A percentile compares a stretch with the other conserved stretches of the same genome.
These are phyloP conservation scores for Pythium scleroteichum DNA, from an alignment of 352 stramenopile genomes.

Conservation along the genomic window DNA sequence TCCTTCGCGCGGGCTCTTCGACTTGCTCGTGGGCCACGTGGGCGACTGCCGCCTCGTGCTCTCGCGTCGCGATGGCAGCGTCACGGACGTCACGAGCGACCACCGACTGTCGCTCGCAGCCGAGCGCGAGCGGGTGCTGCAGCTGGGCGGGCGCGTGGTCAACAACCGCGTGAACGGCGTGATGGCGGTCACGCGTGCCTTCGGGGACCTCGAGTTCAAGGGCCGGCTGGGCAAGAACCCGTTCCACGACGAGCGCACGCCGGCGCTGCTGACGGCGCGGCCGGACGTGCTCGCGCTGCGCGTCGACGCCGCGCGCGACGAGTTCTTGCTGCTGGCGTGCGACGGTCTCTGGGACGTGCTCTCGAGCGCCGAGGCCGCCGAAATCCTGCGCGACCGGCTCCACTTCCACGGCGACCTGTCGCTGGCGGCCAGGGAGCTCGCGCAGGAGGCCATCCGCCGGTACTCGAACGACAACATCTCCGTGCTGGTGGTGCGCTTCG, in stretches of 20 bases:
- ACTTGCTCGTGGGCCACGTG: slow-evolving; percentile 55
- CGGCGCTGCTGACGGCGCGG: slow-evolving; percentile 48
- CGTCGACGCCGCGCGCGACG: slow-evolving; percentile 40
- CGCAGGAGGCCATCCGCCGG: slow-evolving; percentile 65
- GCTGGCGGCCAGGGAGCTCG: slow-evolving; percentile 66
- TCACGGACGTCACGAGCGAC: slow-evolving; percentile 51
- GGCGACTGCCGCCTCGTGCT: slow-evolving; percentile 79
- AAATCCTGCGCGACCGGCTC: slow-evolving; percentile 55
- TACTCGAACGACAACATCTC: slow-evolving; percentile 86
- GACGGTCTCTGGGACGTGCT: slow-evolving; percentile 87
- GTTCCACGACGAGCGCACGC: slow-evolving; percentile 56
- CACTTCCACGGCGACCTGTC: slow-evolving; percentile 53
- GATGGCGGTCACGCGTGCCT: slow-evolving; percentile 83
- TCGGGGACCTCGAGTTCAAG: slow-evolving; percentile 87
- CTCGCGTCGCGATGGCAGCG: slow-evolving; percentile 37
- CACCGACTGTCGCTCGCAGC: slow-evolving; percentile 52
- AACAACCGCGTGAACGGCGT: slow-evolving; percentile 86
- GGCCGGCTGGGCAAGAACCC: slow-evolving; percentile 36
- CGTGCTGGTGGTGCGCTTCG: slow-evolving; percentile 40
- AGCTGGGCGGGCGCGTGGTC: slow-evolving; percentile 60
- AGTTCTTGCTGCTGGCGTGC: slow-evolving; percentile 77
- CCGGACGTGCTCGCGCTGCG: slow-evolving; percentile 52
- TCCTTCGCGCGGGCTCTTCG: neutral
- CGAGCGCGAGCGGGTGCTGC: slow-evolving; percentile 58
- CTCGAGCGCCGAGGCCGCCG: slow-evolving; percentile 57